A percentile compares a stretch with the other conserved stretches of the same genome.
Conservation (phyloP, 2,329 filamentous ascomycete species). For the Juglanconis juglandina region DNA sequence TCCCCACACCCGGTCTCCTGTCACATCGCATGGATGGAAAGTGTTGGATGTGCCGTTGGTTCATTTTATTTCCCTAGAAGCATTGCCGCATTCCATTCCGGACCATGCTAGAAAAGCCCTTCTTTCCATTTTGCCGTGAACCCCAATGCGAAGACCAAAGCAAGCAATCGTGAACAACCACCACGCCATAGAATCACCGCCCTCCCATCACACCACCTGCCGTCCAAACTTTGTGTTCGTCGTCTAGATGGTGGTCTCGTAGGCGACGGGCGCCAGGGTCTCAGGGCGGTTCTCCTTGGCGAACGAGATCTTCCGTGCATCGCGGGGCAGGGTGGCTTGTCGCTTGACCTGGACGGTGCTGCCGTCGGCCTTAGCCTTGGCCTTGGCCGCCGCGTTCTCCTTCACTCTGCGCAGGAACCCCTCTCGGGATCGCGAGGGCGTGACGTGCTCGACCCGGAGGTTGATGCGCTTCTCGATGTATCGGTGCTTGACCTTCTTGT, state of each 20-base stretch:
- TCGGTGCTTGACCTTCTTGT: conserved; percentile 99
- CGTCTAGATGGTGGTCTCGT: conserved; percentile 96
- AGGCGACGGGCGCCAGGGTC: conserved; percentile 86
- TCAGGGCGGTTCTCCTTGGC: conserved; percentile 77
- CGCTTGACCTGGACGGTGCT: conserved; percentile 90
- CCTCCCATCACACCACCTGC: conserved; percentile 21
- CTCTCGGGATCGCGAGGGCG: conserved; percentile 89
- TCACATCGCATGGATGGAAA: conserved; percentile 10
- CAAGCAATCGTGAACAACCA: conserved; percentile 25
- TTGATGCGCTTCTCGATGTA: conserved; percentile 99
- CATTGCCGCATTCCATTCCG: conserved; percentile 30
- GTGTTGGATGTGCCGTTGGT: conserved; percentile 24
- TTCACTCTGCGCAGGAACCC: conserved; percentile 97
- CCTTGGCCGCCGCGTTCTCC: conserved; percentile 89
- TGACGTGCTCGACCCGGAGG: conserved; percentile 96
- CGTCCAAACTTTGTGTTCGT: conserved; percentile 25
- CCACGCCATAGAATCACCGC: conserved; percentile 12
- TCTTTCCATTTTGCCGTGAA: conserved; percentile 31
- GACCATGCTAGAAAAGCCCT: conserved; percentile 28
- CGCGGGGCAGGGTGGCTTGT: conserved; percentile 74
- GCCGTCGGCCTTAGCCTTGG: conserved; percentile 87
- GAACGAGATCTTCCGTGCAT: conserved; percentile 73
- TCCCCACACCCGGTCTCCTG: conserved; percentile 13
- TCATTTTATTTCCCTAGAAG: conserved; percentile 30
- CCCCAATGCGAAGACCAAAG: conserved; percentile 31